Evolutionary conservation across 2,329 filamentous ascomycete species (phyloP).

Genomic region (Ophiocordyceps sinensis): DNA sequence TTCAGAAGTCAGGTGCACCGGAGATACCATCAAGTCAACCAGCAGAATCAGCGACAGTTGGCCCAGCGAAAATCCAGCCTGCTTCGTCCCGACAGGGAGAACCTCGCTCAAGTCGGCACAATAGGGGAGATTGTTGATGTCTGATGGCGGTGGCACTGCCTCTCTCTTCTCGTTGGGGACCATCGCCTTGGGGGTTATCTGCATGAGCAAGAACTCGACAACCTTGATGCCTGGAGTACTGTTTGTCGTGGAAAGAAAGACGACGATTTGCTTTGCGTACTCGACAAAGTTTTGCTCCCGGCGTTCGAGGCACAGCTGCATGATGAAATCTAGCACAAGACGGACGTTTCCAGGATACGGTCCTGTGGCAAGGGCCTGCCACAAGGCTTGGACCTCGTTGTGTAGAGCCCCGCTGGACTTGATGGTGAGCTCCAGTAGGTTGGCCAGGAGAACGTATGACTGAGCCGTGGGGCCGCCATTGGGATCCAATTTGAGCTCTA

Average conservation of each 20-base stretch:
- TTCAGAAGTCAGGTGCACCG: constrained; percentile 64
- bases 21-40: constrained; percentile 91
- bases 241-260: constrained; percentile 75
- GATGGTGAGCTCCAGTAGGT: constrained; percentile 92
- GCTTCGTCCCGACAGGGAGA: constrained; percentile 78
- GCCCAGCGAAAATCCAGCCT: constrained; percentile 79
- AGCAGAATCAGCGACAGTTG: constrained; percentile 87
- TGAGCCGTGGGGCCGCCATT: constrained; percentile 80
- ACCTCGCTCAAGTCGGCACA: constrained; percentile 71
- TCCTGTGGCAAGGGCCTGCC: constrained; percentile 90
- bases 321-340: constrained; percentile 90
- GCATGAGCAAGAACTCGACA: constrained; percentile 81
- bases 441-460: constrained; percentile 89
- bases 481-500: constrained; percentile 83
- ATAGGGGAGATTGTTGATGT: constrained; percentile 67
- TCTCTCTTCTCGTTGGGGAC: constrained; percentile 74
- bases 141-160: constrained; percentile 53
- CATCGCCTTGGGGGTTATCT: constrained; percentile 94
- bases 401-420: constrained; percentile 77
- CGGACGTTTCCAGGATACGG: constrained; percentile 90
- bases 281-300: constrained; percentile 97
- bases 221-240: constrained; percentile 71
- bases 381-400: constrained; percentile 93
- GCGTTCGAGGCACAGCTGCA: constrained; percentile 80
- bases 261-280: constrained; percentile 94